These are phyloP conservation scores for Lachancea dasiensis DNA, from an alignment of 805 yeast species.

Conservation along the genomic window DNA sequence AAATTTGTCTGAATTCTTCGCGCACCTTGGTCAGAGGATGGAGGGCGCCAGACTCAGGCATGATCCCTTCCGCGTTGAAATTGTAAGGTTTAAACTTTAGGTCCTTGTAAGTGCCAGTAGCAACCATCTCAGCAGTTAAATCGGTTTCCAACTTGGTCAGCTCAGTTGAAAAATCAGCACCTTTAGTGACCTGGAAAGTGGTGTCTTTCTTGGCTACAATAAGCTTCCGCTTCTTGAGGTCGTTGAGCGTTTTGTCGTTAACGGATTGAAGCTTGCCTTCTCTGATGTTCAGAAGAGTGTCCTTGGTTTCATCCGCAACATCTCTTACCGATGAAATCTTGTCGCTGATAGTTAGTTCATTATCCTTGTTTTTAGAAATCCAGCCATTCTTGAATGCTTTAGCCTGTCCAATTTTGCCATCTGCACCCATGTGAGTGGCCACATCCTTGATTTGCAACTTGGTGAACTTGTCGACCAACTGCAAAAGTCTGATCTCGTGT, in stretches of 20 bases:
- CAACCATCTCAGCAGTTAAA: slow-evolving; percentile 87
- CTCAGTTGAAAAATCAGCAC: slow-evolving; percentile 74
- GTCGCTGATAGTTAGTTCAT: slow-evolving; percentile 49
- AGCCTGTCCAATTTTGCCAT: slow-evolving; percentile 92
- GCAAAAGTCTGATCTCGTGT: slow-evolving; percentile 80
- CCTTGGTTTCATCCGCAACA: slow-evolving; percentile 56
- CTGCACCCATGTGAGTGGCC: slow-evolving; percentile 62
- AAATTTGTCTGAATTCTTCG: slow-evolving; percentile 96
- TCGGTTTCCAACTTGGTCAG: slow-evolving; percentile 86
- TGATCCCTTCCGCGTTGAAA: slow-evolving; percentile 90
- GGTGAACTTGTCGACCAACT: slow-evolving; percentile 67
- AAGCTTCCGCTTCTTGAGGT: slow-evolving; percentile 92
- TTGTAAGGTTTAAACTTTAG: slow-evolving; percentile 91
- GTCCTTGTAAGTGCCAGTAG: slow-evolving; percentile 73
- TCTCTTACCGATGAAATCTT: slow-evolving; percentile 41
- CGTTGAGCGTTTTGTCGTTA: slow-evolving; percentile 65
- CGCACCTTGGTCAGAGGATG: slow-evolving; percentile 96
- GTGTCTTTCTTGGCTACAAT: slow-evolving; percentile 62
- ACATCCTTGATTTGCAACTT: slow-evolving; percentile 78
- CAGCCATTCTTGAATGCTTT: slow-evolving; percentile 97
- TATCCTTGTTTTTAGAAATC: slow-evolving; percentile 85
- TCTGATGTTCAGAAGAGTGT: slow-evolving; percentile 51
- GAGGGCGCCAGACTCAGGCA: slow-evolving; percentile 83
- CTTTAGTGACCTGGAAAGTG: slow-evolving; percentile 73
- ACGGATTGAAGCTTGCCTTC: slow-evolving; percentile 16